Evolutionary conservation across 2,329 filamentous ascomycete genomes (phyloP), one percentile per base, ranked within the genome.

Genomic region (Lasiodiplodia theobromae): DNA sequence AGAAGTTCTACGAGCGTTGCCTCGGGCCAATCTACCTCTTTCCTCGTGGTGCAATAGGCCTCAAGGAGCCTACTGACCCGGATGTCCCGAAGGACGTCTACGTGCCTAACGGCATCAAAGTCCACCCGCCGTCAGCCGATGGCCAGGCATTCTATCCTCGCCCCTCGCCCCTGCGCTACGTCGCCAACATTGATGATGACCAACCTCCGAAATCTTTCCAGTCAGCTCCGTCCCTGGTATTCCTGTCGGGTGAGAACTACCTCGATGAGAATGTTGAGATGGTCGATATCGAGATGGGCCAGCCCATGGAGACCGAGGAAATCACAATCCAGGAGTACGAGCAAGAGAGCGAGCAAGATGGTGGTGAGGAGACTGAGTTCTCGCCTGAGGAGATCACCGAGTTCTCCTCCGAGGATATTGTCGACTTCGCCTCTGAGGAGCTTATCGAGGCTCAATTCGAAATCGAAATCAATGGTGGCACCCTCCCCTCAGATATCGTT

Each of bases 51-150:
- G 10, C 34, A 4, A 58, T 34, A 10, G 54, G 54, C 10, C 37
- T 58, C n/a, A 58, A 58, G n/a, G 18, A 40, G n/a, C 6, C n/a
- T 10, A 5, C 4, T 10, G 54, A 58, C 11, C 18, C n/a, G 1
- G 34, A 58, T 18, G 34, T 58, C 34, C 54, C 54, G 2, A 38
- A 44, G 2, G 34, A 58, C 6, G 34, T 25, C 11, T 58, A 23
- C 54, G 34, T 58, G 11, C 54, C 54, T 2, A 58, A 58, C 3
- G 54, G 54, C n/a, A 58, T 58, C 34, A 58, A 58, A 11, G n/a
- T 21, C 7, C 51, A 11, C 21, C n/a, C 51, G 4, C 23, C 51
- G 8, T 7, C 54, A 2, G 8, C 12, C 5, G 0, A 16, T 16
- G 54, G 34, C 18, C 28, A 16, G 44, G 44, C 44, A 5, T 47